A percentile compares a stretch with the other conserved stretches of the same genome.
These are phyloP conservation scores for Colletotrichum cordylinicola DNA, from an alignment of 2,329 filamentous ascomycete species.

Conservation along the genomic window DNA sequence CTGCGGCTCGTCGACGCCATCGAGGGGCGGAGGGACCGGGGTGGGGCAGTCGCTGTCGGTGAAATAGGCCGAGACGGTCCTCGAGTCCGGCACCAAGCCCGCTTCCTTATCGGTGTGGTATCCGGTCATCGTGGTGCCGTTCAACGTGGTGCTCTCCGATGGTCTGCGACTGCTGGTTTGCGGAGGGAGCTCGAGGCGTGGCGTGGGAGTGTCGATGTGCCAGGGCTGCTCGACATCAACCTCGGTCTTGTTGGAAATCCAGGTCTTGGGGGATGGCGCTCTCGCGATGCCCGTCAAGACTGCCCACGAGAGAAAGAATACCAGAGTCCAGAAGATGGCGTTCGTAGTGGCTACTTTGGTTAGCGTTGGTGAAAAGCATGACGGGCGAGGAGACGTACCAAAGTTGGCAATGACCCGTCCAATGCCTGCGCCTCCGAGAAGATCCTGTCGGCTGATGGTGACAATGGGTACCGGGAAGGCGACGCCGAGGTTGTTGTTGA, in stretches of 20 bases:
- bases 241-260: background rate
- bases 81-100: background rate
- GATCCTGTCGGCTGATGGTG: slow-evolving; percentile 44
- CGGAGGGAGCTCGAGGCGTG: background rate
- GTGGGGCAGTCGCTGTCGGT: slow-evolving; percentile 14
- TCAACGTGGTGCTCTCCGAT: slow-evolving; percentile 10
- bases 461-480: slow-evolving; percentile 57
- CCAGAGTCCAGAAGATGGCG: slow-evolving; percentile 36
- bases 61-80: slow-evolving; percentile 12
- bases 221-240: background rate
- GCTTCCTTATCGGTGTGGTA: slow-evolving; percentile 20
- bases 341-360: slow-evolving; percentile 37
- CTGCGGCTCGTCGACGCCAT: background rate
- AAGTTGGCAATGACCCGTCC: slow-evolving; percentile 50
- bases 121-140: slow-evolving; percentile 2
- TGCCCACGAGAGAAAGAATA: slow-evolving; percentile 29
- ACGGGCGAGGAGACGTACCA: slow-evolving; percentile 35
- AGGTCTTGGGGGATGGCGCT: background rate
- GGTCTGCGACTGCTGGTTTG: background rate
- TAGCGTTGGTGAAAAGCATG: background rate
- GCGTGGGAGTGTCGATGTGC: background rate
- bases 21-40: background rate
- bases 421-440: slow-evolving; percentile 38
- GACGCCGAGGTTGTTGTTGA: slow-evolving; percentile 56
- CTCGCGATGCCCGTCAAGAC: background rate